phyloP scores from a whole-genome alignment of 83 land plant species.

The Diphasiastrum complanatum region DNA sequence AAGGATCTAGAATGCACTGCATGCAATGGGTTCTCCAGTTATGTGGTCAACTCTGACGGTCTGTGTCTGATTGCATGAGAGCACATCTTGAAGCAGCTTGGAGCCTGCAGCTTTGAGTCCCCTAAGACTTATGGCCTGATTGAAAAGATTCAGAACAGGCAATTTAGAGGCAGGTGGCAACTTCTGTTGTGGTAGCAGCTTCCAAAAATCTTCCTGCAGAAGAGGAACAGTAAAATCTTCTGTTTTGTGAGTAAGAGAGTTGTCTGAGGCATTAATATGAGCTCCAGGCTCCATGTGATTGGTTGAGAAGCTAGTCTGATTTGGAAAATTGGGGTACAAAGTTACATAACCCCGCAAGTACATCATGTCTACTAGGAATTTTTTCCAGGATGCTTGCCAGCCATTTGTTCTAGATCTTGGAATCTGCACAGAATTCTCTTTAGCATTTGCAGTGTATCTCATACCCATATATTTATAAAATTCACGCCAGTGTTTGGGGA shows the following conservation, averaged over 20 bases:
- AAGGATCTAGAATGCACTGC: constrained; percentile 70
- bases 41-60: constrained; percentile 55
- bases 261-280: too few relatives aligned
- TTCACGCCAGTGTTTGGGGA: constrained; percentile 96
- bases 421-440: constrained; percentile 88
- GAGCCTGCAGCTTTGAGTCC: constrained; percentile 93
- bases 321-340: constrained; percentile 11
- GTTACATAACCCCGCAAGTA: constrained; percentile 12
- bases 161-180: constrained; percentile 75
- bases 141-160: constrained; percentile 92
- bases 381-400: too few relatives aligned
- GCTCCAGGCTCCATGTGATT: too few relatives aligned
- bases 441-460: constrained; percentile 84
- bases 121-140: constrained; percentile 66
- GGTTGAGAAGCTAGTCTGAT: constrained; percentile 16
- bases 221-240: constrained; percentile 10
- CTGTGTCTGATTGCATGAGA: constrained; percentile 51
- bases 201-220: constrained; percentile 54
- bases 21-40: constrained; percentile 68
- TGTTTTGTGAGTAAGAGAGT: not conserved
- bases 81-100: constrained; percentile 82
- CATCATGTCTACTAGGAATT: constrained; percentile 14
- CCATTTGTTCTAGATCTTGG: constrained; percentile 96
- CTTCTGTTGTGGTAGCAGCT: constrained; percentile 52
- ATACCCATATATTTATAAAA: constrained; percentile 94